A percentile compares a stretch with the other conserved stretches of the same genome.
Evolutionary conservation across 257 asterid species (phyloP).

Genomic region (Agastache rugosa): DNA sequence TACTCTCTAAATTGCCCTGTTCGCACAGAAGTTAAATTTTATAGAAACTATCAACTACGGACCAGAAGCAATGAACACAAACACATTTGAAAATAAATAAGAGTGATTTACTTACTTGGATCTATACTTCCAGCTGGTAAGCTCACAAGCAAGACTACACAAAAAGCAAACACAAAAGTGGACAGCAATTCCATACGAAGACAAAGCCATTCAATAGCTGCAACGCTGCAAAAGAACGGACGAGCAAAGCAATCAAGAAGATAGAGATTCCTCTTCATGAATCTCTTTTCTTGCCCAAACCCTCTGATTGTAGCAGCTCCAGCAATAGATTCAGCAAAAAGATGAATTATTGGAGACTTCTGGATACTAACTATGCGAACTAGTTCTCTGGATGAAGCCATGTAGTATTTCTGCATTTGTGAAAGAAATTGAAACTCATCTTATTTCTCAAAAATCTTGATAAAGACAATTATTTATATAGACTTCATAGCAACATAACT

Average conservation of each 20-base stretch:
- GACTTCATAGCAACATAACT: not conserved
- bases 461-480: constrained; percentile 15
- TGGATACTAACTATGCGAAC: constrained; percentile 98
- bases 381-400: constrained; percentile 98
- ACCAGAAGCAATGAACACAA: not conserved
- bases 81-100: constrained; percentile 12
- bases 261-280: constrained; percentile 95
- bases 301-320: constrained; percentile 99
- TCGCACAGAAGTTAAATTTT: not conserved
- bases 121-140: constrained; percentile 90
- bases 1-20: not conserved
- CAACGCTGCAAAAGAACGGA: constrained; percentile 93
- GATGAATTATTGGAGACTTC: constrained; percentile 94
- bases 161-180: constrained; percentile 90
- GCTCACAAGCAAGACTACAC: constrained; percentile 95
- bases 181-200: constrained; percentile 97
- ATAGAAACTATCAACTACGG: not conserved
- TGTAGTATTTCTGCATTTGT: constrained; percentile 87
- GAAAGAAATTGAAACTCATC: constrained; percentile 14
- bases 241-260: constrained; percentile 99
- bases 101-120: constrained; percentile 71
- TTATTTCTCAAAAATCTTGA: constrained; percentile 18
- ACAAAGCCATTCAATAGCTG: constrained; percentile 99
- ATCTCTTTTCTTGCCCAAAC: constrained; percentile 96
- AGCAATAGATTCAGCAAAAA: constrained; percentile 92